phyloP scores from a whole-genome alignment of 2,329 filamentous ascomycete species.

The Geoglossum cookeanum region DNA sequence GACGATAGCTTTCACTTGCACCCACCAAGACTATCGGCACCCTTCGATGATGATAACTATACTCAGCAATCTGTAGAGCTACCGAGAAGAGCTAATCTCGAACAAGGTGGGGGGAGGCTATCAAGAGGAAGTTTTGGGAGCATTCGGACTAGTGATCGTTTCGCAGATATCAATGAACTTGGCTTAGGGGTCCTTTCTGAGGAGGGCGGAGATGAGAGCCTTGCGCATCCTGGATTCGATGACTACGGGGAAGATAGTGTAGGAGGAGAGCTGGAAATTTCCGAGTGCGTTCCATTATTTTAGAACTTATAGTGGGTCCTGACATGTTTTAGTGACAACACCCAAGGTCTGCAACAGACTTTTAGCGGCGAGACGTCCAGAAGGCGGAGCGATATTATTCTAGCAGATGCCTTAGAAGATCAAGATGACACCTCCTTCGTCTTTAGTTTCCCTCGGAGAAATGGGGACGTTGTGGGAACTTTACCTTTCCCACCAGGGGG shows the following conservation, averaged over 20 bases:
- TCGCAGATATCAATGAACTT: constrained; percentile 16
- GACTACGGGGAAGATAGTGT: neutral
- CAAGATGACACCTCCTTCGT: neutral
- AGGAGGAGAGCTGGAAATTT: neutral
- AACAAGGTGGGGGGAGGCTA: constrained; percentile 25
- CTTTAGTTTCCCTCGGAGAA: neutral
- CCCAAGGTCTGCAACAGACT: neutral
- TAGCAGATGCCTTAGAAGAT: neutral
- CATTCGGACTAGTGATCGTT: constrained; percentile 34
- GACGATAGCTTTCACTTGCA: constrained; percentile 28
- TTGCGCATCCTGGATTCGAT: neutral
- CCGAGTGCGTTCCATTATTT: neutral
- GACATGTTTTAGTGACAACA: neutral
- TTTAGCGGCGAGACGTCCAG: neutral
- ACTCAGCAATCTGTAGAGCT: constrained; percentile 42
- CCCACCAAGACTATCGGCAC: constrained; percentile 32
- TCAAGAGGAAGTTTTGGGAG: constrained; percentile 32
- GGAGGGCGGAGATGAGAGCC: neutral
- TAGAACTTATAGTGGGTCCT: neutral
- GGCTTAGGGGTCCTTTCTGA: constrained; percentile 6
- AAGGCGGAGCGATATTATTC: neutral
- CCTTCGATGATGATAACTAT: constrained; percentile 37
- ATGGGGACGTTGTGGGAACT: neutral
- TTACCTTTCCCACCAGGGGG: constrained; percentile 6
- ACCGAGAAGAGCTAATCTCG: constrained; percentile 32